Evolutionary conservation across 2,329 filamentous ascomycete genomes (phyloP).

Genomic region (Monascus ruber): DNA sequence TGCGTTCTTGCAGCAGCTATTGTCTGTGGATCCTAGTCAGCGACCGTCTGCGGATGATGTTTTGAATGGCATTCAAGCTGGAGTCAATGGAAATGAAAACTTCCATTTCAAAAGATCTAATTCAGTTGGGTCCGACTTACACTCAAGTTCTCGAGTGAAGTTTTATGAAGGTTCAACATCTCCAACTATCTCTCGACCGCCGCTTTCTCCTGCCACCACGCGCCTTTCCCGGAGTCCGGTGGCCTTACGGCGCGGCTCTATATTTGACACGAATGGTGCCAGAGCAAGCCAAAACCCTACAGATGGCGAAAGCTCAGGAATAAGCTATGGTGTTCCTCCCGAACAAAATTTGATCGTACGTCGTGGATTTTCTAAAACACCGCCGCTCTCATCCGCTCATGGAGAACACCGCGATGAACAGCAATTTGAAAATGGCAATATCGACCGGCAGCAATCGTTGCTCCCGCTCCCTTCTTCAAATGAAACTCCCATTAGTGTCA

Average conservation of each 20-base stretch:
- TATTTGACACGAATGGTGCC: conserved; percentile 13
- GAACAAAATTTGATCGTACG: conserved; percentile 24
- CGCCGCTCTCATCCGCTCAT: conserved; percentile 13
- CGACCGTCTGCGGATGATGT: conserved; percentile 82
- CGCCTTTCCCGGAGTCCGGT: conserved; percentile 10
- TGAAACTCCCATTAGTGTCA: conserved; percentile 12
- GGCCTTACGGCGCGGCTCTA: conserved; percentile 14
- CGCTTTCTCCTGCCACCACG: conserved; percentile 17
- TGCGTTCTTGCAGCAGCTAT: conserved; percentile 65
- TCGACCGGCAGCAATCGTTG: conserved; percentile 16
- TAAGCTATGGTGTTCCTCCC: conserved; percentile 11
- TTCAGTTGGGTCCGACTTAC: conserved; percentile 21
- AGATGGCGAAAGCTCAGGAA: conserved; percentile 6
- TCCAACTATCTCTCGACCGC: conserved; percentile 13
- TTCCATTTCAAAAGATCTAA: conserved; percentile 26
- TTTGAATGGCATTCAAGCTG: conserved; percentile 61
- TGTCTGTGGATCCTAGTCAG: conserved; percentile 64
- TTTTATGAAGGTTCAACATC: conserved; percentile 26
- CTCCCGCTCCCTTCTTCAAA: conserved; percentile 32
- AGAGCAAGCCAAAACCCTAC: conserved; percentile 7
- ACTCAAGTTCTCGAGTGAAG: conserved; percentile 24
- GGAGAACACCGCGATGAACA: conserved; percentile 6
- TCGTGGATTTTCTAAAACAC: conserved; percentile 15
- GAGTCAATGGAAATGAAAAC: conserved; percentile 40
- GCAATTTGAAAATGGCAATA: conserved; percentile 3